Percentiles rank a stretch among this genome's conserved stretches.
Conservation (phyloP, 108 stramenopile species). For the Chaetoceros tenuissimus region DNA sequence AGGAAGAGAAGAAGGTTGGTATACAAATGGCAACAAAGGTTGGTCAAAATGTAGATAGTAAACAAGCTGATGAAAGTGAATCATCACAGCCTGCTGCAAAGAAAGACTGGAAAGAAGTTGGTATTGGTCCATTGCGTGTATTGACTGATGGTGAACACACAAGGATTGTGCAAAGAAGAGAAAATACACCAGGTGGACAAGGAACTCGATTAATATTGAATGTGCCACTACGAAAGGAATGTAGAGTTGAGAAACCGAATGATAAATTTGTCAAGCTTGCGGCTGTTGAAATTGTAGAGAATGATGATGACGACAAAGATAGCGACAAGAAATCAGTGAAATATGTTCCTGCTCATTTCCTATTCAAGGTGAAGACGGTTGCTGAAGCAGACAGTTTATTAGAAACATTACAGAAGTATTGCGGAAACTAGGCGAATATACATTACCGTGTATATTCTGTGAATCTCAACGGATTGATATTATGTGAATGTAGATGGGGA, state of each 20-base stretch:
- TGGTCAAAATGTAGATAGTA: neutral
- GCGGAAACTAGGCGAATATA: too few species aligned
- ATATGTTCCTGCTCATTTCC: neutral
- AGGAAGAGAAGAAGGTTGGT: constrained; percentile 18
- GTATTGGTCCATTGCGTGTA: constrained; percentile 63
- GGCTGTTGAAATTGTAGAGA: neutral
- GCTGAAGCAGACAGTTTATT: neutral
- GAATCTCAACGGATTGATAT: too few species aligned
- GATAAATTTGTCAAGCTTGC: constrained; percentile 15
- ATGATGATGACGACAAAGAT: neutral
- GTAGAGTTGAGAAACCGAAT: constrained; percentile 13
- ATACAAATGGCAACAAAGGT: constrained; percentile 4
- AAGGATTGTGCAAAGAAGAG: constrained; percentile 68
- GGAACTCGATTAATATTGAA: constrained; percentile 65
- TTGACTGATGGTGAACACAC: constrained; percentile 18
- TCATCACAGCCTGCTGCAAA: constrained; percentile 8
- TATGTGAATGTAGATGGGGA: too few species aligned
- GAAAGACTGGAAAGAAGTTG: constrained; percentile 56
- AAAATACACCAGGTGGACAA: constrained; percentile 36
- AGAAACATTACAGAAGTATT: neutral
- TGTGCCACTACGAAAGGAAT: constrained; percentile 31
- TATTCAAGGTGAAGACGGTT: neutral
- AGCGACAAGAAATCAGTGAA: neutral
- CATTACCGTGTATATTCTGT: too few species aligned
- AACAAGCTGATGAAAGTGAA: neutral